Base-by-base conservation (phyloP, 2,329 filamentous ascomycete species). In the Harringtonia aguacate region DNA sequence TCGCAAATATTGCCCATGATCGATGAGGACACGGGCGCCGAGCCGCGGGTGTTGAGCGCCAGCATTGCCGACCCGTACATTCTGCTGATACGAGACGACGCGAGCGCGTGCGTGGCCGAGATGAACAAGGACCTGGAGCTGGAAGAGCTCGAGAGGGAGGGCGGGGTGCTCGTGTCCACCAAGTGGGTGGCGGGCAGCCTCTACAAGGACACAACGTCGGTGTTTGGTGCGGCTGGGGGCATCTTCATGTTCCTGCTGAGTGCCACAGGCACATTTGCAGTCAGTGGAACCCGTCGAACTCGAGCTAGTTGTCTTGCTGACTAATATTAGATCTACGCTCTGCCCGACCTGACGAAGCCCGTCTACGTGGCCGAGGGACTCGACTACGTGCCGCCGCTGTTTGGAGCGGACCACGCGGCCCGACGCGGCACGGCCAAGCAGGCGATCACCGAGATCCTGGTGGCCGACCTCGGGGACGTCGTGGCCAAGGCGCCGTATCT, bases 1-100 rank as follows among this genome's bases (percentile, higher is more conserved):
- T 81, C 82, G 37, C 90, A 97, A 56, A 97, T 98, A 44, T 74
- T 95, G 40, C 87, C 89, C 1, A 87, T 97, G 75, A 77, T 86
- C 49, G 92, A 97, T 54, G 92, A 95, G 55, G 86, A 92, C 51
- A 89, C 82, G 0, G 88, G 84, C 13, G 81, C 77, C 18, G 86
- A 95, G 55, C 81, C 86, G 5, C 75, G 81, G 43, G 82, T 92
- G 35, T 67, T 88, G 37, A 84, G 79, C 55, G 84, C 86, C 31
- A 94, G 85, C 58, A 89, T 97, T 54, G 77, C 77, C 18, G 90
- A 97, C 53, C 87, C 87, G 0, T 95, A 88, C 56, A 63, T 98
- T 13, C 67, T 95, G 3, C 73, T 97, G 14, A 66, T 95, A 18
- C 76, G 87, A 45, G 87, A 95, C 50, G 88, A 98, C 59, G 79